Conservation (phyloP, 2,329 filamentous ascomycete genomes). For the Neofusicoccum parvum region DNA sequence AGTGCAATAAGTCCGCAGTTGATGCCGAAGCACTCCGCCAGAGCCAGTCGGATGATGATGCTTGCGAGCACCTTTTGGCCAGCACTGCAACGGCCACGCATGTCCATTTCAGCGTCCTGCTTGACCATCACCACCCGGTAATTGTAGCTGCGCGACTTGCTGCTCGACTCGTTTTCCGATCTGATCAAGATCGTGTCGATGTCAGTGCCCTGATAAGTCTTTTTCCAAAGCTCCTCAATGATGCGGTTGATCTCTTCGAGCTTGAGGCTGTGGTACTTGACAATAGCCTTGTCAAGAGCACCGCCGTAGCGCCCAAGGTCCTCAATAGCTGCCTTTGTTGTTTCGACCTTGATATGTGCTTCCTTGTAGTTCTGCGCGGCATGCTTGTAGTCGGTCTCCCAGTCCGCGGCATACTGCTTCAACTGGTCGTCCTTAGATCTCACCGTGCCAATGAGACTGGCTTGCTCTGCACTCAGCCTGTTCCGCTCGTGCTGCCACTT, state of each 20-base stretch:
- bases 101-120: constrained; percentile 97
- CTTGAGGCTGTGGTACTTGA: constrained; percentile 94
- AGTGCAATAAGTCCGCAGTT: constrained; percentile 96
- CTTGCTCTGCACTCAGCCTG: constrained; percentile 70
- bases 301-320: constrained; percentile 80
- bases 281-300: constrained; percentile 93
- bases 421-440: constrained; percentile 84
- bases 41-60: constrained; percentile 94
- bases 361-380: constrained; percentile 80
- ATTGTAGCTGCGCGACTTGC: constrained; percentile 84
- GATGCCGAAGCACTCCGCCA: constrained; percentile 94
- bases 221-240: constrained; percentile 93
- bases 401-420: constrained; percentile 71
- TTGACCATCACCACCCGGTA: constrained; percentile 98
- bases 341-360: constrained; percentile 84
- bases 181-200: constrained; percentile 96
- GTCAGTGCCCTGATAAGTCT: constrained; percentile 94
- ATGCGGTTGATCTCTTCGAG: constrained; percentile 99
- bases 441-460: constrained; percentile 74
- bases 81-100: constrained; percentile 95
- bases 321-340: constrained; percentile 89
- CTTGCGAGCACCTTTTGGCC: constrained; percentile 95
- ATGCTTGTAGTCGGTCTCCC: constrained; percentile 83
- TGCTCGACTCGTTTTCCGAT: constrained; percentile 78
- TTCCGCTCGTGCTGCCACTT: constrained; percentile 69